Evolutionary conservation across 176 grass and related monocot genomes (phyloP).

Genomic region (Aegilops sharonensis): DNA sequence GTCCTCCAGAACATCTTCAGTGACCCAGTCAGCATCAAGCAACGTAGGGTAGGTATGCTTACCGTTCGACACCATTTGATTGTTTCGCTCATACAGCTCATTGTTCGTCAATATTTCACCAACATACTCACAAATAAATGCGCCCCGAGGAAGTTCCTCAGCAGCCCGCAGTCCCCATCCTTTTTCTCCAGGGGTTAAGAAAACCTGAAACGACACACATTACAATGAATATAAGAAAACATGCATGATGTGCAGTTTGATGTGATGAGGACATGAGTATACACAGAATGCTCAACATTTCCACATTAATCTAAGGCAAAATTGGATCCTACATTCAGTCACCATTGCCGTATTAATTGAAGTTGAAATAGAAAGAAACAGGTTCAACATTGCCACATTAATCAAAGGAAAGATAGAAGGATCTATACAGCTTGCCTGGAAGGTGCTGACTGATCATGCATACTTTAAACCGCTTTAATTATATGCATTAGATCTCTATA

Average conservation of each 20-base stretch:
- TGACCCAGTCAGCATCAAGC: constrained; percentile 78
- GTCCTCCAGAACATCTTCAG: constrained; percentile 79
- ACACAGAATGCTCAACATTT: neutral
- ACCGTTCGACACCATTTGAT: constrained; percentile 31
- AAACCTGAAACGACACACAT: constrained; percentile 58
- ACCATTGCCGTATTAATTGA: neutral
- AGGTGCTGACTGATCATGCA: neutral
- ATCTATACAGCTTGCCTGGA: too few species aligned
- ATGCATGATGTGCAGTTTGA: neutral
- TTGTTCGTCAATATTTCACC: constrained; percentile 92
- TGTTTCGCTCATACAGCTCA: constrained; percentile 69
- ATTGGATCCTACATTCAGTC: neutral
- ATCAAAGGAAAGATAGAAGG: neutral
- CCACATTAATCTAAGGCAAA: neutral
- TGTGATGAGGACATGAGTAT: neutral
- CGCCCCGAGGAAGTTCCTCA: constrained; percentile 66
- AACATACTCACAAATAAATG: constrained; percentile 88
- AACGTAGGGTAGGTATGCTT: constrained; percentile 76
- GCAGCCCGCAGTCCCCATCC: constrained; percentile 72
- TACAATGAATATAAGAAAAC: neutral
- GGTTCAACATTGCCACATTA: neutral
- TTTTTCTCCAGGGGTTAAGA: constrained; percentile 64
- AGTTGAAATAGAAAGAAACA: neutral
- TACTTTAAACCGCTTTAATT: neutral
- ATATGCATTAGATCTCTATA: neutral